Conservation (phyloP, 164 flowering plant genomes). For the Saururus chinensis region DNA sequence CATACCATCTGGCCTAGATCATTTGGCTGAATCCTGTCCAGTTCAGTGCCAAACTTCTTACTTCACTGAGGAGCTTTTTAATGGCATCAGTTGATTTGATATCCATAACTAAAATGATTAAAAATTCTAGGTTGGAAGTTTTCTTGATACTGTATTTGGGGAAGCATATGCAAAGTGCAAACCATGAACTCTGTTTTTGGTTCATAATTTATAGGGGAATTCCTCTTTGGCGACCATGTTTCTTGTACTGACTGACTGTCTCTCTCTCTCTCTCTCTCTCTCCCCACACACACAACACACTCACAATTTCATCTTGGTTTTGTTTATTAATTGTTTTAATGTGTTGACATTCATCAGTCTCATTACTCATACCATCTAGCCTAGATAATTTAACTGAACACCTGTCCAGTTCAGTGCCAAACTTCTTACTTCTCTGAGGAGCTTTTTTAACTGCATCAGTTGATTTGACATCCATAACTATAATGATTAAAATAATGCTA, state of each 20-base stretch:
- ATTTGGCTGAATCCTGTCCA: background rate
- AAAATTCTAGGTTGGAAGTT: background rate
- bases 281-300: too few species aligned
- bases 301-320: background rate
- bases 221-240: slow-evolving; percentile 82
- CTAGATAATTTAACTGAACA: too few species aligned
- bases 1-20: too few species aligned
- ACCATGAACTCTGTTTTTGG: slow-evolving; percentile 1
- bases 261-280: background rate
- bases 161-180: background rate
- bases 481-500: background rate
- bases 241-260: slow-evolving; percentile 57
- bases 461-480: background rate
- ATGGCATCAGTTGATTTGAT: too few species aligned
- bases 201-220: slow-evolving; percentile 54
- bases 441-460: background rate
- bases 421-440: background rate
- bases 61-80: too few species aligned
- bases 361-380: background rate
- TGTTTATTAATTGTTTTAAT: background rate
- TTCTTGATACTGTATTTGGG: background rate
- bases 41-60: background rate
- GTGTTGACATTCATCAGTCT: too few species aligned
- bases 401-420: background rate
- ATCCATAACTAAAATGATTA: too few species aligned